These are phyloP conservation scores for Mariannaea elegans DNA, from an alignment of 2,329 filamentous ascomycete species.

Conservation along the genomic window DNA sequence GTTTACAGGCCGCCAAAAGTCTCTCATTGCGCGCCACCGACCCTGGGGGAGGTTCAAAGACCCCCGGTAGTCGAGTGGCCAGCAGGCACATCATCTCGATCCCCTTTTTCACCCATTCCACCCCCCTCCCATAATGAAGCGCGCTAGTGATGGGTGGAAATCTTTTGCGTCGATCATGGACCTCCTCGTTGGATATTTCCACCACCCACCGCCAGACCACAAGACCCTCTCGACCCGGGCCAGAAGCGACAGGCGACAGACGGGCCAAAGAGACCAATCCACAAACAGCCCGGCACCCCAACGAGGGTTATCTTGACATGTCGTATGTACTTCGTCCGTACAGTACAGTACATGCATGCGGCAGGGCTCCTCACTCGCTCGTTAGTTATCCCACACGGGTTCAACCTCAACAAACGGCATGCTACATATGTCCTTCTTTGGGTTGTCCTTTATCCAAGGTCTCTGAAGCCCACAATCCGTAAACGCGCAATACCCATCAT, in stretches of 20 bases:
- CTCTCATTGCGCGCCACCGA: not conserved
- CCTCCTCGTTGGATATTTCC: conserved; percentile 1
- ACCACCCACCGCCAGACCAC: conserved; percentile 1
- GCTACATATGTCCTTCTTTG: too few relatives aligned
- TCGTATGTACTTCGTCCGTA: not conserved
- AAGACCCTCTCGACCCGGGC: not conserved
- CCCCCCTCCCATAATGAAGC: not conserved
- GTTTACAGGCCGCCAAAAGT: conserved; percentile 2
- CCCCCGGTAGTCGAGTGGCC: not conserved
- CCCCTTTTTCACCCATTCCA: conserved; percentile 3
- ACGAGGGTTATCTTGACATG: not conserved
- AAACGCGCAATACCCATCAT: not conserved
- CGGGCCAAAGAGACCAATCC: not conserved
- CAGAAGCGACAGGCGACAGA: not conserved
- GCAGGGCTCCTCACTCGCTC: not conserved
- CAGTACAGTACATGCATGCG: not conserved
- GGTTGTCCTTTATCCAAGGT: not conserved
- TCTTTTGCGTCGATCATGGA: conserved; percentile 23
- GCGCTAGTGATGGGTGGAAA: conserved; percentile 19
- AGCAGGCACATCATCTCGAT: conserved; percentile 1
- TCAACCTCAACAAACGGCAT: not conserved
- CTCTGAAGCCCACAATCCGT: conserved; percentile 8
- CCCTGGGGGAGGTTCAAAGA: not conserved
- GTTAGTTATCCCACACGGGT: conserved; percentile 3
- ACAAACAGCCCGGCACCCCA: not conserved